Base-by-base conservation (phyloP, 371 early-diverging fungal species). In the Haplosporangium sp. region DNA sequence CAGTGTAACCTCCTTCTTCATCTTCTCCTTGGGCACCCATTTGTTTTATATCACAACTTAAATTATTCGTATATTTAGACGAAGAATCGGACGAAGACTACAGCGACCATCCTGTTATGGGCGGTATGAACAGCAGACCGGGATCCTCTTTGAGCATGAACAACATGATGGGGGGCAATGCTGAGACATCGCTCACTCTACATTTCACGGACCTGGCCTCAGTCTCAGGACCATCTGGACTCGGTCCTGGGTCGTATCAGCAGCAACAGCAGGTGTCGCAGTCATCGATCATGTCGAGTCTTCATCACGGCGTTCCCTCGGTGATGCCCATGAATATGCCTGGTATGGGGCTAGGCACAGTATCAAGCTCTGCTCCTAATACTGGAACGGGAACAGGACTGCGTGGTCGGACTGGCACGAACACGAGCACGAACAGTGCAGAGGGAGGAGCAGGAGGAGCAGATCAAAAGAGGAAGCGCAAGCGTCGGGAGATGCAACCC, bases 401-500 rank as follows among this genome's bases (percentile, higher is more conserved):
- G 20, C 14, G 50, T 6, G 50, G 50, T n/a, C 50, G 50, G 20
- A 50, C 50, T 50, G 50, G 50, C 1, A 23, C 67, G 16, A 66
- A 51, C 21, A 59, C 67, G 4, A 45, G 40, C 59, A 18, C 54
- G 54, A 13, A 52, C 59, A 40, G 59, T 18, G 62, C 56, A 14
- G 37, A 56, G 18, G 55, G 62, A 18, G 55, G 51, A 38, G 57
- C 40, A 2, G 55, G 61, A 11, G 69, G 51, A 6, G 62, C 29
- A 11, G 77, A 77, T 37, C 68, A 63, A 37, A 82, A 84, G 64
- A 68, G 85, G 36, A 86, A 86, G 66, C 85, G 88, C 23, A 83
- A 87, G 65, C 77, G 90, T 61, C 82, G 89, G 43, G 89, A 87
- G 67, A 90, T 90, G 89, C 89, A 88, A 53, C 87, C 90, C 6